A percentile compares a stretch with the other conserved stretches of the same genome.
These are phyloP conservation scores for Collariella sp. DNA, from an alignment of 495 filamentous ascomycete genomes.

Conservation along the genomic window DNA sequence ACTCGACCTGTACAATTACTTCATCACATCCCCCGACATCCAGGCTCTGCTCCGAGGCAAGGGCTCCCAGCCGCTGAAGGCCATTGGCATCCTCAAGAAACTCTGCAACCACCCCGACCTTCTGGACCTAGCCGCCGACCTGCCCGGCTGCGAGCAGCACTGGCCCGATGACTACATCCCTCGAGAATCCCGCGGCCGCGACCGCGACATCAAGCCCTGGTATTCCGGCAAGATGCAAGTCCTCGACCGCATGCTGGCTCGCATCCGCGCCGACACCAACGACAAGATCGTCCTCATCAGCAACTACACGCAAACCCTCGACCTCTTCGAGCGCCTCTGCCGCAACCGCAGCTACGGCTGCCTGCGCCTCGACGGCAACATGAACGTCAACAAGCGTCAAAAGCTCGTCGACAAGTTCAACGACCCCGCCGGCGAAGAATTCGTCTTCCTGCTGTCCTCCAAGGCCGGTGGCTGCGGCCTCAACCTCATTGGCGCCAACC, in stretches of 20 bases:
- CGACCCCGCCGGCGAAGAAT: conserved; percentile 81
- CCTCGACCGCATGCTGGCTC: conserved; percentile 93
- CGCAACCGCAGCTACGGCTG: conserved; percentile 74
- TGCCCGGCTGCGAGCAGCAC: conserved; percentile 75
- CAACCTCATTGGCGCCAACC: conserved; percentile 95
- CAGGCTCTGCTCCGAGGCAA: conserved; percentile 87
- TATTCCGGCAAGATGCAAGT: conserved; percentile 99
- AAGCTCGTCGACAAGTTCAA: conserved; percentile 99
- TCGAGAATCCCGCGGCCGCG: conserved; percentile 77
- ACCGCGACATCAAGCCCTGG: conserved; percentile 89
- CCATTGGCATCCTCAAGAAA: conserved; percentile 94
- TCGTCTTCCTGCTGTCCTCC: conserved; percentile 89
- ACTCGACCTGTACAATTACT: conserved; percentile 86
- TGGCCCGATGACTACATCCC: conserved; percentile 85
- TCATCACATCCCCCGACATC: conserved; percentile 93
- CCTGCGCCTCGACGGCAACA: conserved; percentile 86
- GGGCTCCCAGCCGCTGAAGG: conserved; percentile 91
- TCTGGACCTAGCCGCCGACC: conserved; percentile 70
- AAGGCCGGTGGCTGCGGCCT: conserved; percentile 96
- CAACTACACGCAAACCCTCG: conserved; percentile 95
- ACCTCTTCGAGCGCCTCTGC: conserved; percentile 90
- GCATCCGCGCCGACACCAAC: conserved; percentile 91
- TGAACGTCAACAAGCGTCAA: conserved; percentile 93
- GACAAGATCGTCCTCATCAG: conserved; percentile 99
- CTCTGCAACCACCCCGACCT: conserved; percentile 98